Conservation (phyloP, 2,329 filamentous ascomycete species). For the Aspergillus proliferans region DNA sequence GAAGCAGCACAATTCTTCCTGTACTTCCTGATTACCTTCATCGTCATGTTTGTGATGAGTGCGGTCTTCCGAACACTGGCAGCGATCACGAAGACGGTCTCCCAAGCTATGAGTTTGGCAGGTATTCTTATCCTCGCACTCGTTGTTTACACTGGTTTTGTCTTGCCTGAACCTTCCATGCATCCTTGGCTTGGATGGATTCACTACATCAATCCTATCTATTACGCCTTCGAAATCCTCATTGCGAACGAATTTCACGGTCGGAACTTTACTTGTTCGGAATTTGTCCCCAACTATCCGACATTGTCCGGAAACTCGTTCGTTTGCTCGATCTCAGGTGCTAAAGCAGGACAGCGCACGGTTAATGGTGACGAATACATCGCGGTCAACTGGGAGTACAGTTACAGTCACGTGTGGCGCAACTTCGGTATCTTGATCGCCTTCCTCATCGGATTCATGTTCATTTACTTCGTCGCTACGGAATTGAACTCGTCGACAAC, state of each 20-base stretch:
- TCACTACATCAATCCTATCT: constrained; percentile 70
- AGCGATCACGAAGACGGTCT: constrained; percentile 62
- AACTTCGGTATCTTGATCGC: constrained; percentile 65
- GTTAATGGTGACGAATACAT: constrained; percentile 58
- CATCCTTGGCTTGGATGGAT: constrained; percentile 76
- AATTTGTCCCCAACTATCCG: constrained; percentile 43
- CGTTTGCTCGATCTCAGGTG: constrained; percentile 54
- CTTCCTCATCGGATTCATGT: constrained; percentile 55
- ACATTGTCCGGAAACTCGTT: constrained; percentile 32
- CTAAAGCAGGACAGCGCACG: constrained; percentile 45
- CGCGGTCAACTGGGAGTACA: constrained; percentile 50
- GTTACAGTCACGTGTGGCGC: constrained; percentile 55
- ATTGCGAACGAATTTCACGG: constrained; percentile 76
- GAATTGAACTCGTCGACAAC: constrained; percentile 54
- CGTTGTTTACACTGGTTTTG: constrained; percentile 46
- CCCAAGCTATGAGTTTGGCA: constrained; percentile 51
- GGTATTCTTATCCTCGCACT: constrained; percentile 41
- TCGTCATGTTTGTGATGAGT: constrained; percentile 68
- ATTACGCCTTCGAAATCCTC: constrained; percentile 73
- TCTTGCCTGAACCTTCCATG: constrained; percentile 52
- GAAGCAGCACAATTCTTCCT: constrained; percentile 76
- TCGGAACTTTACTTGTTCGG: constrained; percentile 51
- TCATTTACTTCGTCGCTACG: constrained; percentile 50
- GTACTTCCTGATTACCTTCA: constrained; percentile 71
- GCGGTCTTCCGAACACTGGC: constrained; percentile 78